A percentile compares a stretch with the other conserved stretches of the same genome.
Evolutionary conservation across 768 basidiomycete species (phyloP).

Genomic region (Tulasnella sp.): DNA sequence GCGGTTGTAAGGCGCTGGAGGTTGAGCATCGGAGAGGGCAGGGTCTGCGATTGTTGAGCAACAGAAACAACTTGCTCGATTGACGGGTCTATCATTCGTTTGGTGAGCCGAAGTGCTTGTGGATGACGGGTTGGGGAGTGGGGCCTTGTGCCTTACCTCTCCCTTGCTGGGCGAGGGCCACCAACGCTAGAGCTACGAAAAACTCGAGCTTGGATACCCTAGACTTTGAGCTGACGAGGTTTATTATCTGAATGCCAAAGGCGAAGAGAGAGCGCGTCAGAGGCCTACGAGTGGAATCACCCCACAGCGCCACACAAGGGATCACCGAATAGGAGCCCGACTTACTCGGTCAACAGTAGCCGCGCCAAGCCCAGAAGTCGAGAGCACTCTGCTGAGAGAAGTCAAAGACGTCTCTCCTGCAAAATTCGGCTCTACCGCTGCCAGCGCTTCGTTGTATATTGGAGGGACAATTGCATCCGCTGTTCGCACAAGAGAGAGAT

Average conservation of each 20-base stretch:
- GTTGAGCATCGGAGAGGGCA: conserved; percentile 70
- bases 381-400: conserved; percentile 72
- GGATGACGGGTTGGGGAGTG: not conserved
- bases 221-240: conserved; percentile 70
- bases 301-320: not conserved
- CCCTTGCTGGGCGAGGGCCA: conserved; percentile 77
- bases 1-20: conserved; percentile 55
- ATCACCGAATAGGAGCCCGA: not conserved
- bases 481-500: conserved; percentile 33
- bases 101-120: not conserved
- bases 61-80: conserved; percentile 76
- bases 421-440: conserved; percentile 63
- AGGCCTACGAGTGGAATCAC: not conserved
- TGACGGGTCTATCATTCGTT: conserved; percentile 54
- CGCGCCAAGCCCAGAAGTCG: conserved; percentile 74
- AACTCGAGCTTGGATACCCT: conserved; percentile 86
- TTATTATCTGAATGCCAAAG: conserved; percentile 63
- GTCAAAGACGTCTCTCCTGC: conserved; percentile 79
- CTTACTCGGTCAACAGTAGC: conserved; percentile 75
- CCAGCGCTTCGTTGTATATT: conserved; percentile 69
- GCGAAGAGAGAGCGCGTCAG: not conserved
- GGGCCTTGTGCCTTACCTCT: conserved; percentile 50
- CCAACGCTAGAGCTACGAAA: conserved; percentile 84
- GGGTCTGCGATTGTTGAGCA: conserved; percentile 63
- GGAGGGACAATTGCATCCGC: conserved; percentile 77